Conservation (phyloP, 2,329 filamentous ascomycete species). For the Calonectria montana region DNA sequence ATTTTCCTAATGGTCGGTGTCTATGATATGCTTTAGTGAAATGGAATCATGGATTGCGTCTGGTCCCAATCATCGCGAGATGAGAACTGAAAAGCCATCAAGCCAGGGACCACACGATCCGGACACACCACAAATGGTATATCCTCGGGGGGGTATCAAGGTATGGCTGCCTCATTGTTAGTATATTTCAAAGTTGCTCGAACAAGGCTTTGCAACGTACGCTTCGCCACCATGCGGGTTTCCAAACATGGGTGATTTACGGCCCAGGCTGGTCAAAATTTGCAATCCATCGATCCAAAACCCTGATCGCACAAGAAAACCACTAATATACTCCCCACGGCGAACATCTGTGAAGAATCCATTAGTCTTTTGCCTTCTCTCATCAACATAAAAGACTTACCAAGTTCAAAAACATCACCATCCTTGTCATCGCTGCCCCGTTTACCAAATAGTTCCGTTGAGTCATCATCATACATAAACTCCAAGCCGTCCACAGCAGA, state of each 20-base stretch:
- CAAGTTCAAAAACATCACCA: conserved; percentile 81
- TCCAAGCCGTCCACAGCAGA: conserved; percentile 85
- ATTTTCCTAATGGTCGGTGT: conserved; percentile 11
- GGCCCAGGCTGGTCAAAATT: conserved; percentile 88
- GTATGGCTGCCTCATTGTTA: conserved; percentile 72
- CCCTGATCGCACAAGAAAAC: conserved; percentile 85
- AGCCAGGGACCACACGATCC: conserved; percentile 86
- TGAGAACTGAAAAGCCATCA: conserved; percentile 86
- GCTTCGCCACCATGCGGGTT: conserved; percentile 82
- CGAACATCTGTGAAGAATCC: conserved; percentile 74
- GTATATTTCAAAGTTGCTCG: background rate
- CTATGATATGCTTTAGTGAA: conserved; percentile 24
- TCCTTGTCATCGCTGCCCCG: conserved; percentile 73
- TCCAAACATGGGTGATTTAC: conserved; percentile 87
- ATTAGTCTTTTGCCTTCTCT: conserved; percentile 21
- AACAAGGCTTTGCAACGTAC: conserved; percentile 66
- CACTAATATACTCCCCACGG: conserved; percentile 86
- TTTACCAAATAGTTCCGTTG: conserved; percentile 88
- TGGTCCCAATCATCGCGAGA: conserved; percentile 48
- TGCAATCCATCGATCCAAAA: conserved; percentile 90
- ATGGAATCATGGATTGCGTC: conserved; percentile 19
- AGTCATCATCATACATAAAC: conserved; percentile 90
- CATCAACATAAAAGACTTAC: conserved; percentile 58
- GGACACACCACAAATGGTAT: conserved; percentile 87
- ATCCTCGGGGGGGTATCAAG: conserved; percentile 89